Evolutionary conservation across 2,329 filamentous ascomycete species (phyloP).

Genomic region (Colletotrichum sp.): DNA sequence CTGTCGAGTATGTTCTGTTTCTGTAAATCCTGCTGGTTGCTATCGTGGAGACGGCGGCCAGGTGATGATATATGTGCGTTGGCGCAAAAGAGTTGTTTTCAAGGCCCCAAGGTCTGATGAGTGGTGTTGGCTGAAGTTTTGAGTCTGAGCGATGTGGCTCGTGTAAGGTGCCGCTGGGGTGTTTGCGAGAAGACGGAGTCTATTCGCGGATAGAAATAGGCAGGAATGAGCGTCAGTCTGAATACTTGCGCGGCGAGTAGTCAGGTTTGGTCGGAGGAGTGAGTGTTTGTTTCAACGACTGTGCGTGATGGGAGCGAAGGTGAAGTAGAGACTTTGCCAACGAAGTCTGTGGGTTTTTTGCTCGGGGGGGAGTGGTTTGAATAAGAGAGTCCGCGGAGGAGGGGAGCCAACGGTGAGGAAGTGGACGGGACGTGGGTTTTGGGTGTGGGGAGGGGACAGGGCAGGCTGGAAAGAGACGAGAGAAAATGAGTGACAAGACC

Average conservation of each 20-base stretch:
- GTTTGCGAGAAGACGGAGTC: constrained; percentile 26
- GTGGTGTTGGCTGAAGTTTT: not conserved
- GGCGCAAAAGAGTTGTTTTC: not conserved
- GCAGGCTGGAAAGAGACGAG: not conserved
- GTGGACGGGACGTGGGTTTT: constrained; percentile 11
- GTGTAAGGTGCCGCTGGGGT: not conserved
- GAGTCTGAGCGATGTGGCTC: constrained; percentile 4
- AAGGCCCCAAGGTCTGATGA: not conserved
- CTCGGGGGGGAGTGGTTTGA: constrained; percentile 8
- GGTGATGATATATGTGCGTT: constrained; percentile 7
- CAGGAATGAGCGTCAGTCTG: constrained; percentile 22
- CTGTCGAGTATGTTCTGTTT: not conserved
- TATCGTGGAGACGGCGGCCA: not conserved
- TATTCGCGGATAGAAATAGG: constrained; percentile 20
- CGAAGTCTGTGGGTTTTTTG: constrained; percentile 48
- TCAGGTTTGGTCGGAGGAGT: constrained; percentile 32
- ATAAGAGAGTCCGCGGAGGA: constrained; percentile 12
- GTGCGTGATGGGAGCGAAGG: constrained; percentile 9
- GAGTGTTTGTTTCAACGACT: constrained; percentile 21
- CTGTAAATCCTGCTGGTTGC: not conserved
- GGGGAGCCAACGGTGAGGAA: not conserved
- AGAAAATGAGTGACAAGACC: not conserved
- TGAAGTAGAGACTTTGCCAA: constrained; percentile 57
- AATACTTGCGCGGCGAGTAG: constrained; percentile 34
- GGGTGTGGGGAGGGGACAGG: constrained; percentile 10